These are phyloP conservation scores for Lactifluus pinguis DNA, from an alignment of 768 basidiomycete species.

Conservation along the genomic window DNA sequence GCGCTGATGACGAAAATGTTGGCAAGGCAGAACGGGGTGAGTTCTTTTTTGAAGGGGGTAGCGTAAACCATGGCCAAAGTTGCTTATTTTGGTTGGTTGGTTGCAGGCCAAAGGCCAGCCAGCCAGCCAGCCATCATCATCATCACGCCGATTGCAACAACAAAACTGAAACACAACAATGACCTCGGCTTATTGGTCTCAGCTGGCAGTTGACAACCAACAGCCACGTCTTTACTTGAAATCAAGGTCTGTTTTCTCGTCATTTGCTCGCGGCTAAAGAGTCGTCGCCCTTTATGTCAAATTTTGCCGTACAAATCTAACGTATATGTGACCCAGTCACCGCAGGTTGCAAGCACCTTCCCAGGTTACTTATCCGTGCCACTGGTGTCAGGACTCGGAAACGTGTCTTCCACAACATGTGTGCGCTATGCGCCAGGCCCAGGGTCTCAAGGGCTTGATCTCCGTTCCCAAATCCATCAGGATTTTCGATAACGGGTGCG, in stretches of 20 bases:
- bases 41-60: not conserved
- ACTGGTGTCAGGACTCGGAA: not conserved
- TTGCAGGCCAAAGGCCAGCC: not conserved
- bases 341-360: not conserved
- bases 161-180: not conserved
- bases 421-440: constrained; percentile 1
- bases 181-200: constrained; percentile 6
- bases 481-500: not conserved
- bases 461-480: constrained; percentile 7
- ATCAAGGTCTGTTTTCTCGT: constrained; percentile 13
- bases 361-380: constrained; percentile 1
- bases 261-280: constrained; percentile 7
- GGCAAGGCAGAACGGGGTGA: not conserved
- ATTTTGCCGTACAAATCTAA: constrained; percentile 9
- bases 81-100: constrained; percentile 10
- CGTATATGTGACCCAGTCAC: not conserved
- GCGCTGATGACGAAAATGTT: not conserved
- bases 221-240: not conserved
- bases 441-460: constrained; percentile 2
- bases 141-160: not conserved
- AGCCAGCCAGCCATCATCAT: no score
- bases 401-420: constrained; percentile 9
- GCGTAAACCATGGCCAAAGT: not conserved
- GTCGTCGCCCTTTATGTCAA: constrained; percentile 8
- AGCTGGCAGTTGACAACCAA: not conserved